These are phyloP conservation scores for Calonectria hongkongensis DNA, from an alignment of 2,329 filamentous ascomycete species.

Conservation along the genomic window DNA sequence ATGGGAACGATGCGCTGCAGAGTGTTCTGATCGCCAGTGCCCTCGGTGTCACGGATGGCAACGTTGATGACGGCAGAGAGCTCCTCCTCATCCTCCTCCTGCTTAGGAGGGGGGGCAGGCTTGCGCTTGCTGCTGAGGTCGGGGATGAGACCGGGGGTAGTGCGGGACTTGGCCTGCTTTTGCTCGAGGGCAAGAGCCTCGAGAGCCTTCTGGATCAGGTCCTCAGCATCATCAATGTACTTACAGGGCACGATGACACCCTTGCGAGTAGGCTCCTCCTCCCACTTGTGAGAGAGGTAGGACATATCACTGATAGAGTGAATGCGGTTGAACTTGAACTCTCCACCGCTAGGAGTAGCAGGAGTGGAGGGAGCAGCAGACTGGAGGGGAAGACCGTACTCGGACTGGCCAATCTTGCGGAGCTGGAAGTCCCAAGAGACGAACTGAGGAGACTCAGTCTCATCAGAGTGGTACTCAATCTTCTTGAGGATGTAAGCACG, in stretches of 20 bases:
- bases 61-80: constrained; percentile 95
- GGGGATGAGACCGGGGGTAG: constrained; percentile 77
- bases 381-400: constrained; percentile 88
- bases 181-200: constrained; percentile 83
- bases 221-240: constrained; percentile 95
- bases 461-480: constrained; percentile 91
- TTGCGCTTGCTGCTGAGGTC: constrained; percentile 85
- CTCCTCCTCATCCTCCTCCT: constrained; percentile 72
- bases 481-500: constrained; percentile 94
- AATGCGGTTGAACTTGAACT: constrained; percentile 84
- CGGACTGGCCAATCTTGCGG: constrained; percentile 92
- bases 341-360: constrained; percentile 79
- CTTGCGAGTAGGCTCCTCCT: constrained; percentile 87
- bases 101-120: constrained; percentile 58
- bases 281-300: constrained; percentile 84
- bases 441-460: constrained; percentile 80
- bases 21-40: constrained; percentile 86
- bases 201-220: constrained; percentile 87
- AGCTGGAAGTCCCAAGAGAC: constrained; percentile 97
- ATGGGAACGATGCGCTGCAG: constrained; percentile 84
- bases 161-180: constrained; percentile 74
- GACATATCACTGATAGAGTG: constrained; percentile 98
- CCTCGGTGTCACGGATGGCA: constrained; percentile 91
- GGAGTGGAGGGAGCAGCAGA: constrained; percentile 90
- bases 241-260: constrained; percentile 95